A percentile compares a stretch with the other conserved stretches of the same genome.
Evolutionary conservation across 73 alveolate genomes (phyloP).

Genomic region (Paramecium sonneborni): DNA sequence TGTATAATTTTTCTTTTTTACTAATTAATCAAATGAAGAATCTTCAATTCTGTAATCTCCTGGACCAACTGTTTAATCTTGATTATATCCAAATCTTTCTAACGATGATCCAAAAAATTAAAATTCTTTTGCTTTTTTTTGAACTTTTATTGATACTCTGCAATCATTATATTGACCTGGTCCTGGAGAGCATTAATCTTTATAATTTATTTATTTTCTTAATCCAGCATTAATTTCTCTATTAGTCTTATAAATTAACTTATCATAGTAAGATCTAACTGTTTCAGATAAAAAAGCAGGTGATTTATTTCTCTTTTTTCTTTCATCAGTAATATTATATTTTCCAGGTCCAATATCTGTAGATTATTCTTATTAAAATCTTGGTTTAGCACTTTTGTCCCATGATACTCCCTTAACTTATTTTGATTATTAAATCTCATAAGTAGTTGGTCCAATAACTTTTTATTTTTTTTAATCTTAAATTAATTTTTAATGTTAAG

Average conservation of each 20-base stretch:
- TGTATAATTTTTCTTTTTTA: not conserved
- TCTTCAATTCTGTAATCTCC: not conserved
- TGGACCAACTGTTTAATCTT: not conserved
- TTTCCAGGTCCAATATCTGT: constrained; percentile 34
- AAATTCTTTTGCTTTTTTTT: not conserved
- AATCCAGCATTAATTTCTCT: constrained; percentile 23
- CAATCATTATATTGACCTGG: constrained; percentile 4
- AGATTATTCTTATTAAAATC: not conserved
- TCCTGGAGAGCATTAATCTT: not conserved
- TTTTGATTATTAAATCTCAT: not conserved
- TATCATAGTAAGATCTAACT: constrained; percentile 30
- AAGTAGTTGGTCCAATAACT: constrained; percentile 18
- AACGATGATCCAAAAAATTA: constrained; percentile 31
- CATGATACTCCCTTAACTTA: not conserved
- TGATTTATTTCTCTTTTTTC: not conserved
- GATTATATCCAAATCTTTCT: not conserved
- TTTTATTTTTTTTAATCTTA: not conserved
- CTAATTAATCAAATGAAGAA: not conserved
- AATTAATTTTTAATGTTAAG: constrained; percentile 12
- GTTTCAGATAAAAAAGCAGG: constrained; percentile 45
- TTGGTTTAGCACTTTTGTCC: not conserved
- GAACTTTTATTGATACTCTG: not conserved
- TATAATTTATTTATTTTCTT: not conserved
- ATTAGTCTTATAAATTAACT: not conserved
- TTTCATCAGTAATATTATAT: not conserved